phyloP scores from a whole-genome alignment of 768 basidiomycete genomes.

The Panaeolus cyanescens region DNA sequence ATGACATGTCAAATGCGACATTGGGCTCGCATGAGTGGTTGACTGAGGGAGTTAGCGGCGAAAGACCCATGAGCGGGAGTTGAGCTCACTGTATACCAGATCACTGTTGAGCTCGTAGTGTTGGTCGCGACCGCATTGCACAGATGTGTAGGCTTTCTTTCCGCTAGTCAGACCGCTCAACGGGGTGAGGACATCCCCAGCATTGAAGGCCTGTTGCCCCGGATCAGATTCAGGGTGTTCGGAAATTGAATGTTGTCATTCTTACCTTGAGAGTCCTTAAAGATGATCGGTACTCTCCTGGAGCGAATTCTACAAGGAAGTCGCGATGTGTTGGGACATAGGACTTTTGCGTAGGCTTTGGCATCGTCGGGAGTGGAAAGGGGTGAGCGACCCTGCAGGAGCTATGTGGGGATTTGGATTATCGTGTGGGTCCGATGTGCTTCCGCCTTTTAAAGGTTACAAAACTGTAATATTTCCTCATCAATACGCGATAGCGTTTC shows the following conservation, averaged over 20 bases:
- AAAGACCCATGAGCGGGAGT: background rate
- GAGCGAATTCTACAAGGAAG: slow-evolving; percentile 36
- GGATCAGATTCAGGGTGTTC: background rate
- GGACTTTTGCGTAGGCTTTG: slow-evolving; percentile 25
- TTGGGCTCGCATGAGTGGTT: slow-evolving; percentile 70
- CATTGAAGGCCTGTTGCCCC: slow-evolving; percentile 31
- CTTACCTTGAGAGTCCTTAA: slow-evolving; percentile 37
- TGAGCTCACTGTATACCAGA: slow-evolving; percentile 48
- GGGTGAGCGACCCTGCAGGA: background rate
- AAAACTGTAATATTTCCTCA: background rate
- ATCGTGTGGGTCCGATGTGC: background rate
- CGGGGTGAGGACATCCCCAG: slow-evolving; percentile 36
- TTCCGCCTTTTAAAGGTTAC: background rate
- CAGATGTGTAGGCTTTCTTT: slow-evolving; percentile 48
- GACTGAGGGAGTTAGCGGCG: slow-evolving; percentile 28
- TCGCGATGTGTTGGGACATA: slow-evolving; percentile 35
- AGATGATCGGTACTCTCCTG: slow-evolving; percentile 38
- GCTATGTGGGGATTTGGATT: background rate
- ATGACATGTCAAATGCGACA: slow-evolving; percentile 53
- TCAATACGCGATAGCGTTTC: too few relatives aligned
- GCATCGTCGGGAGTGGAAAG: slow-evolving; percentile 10
- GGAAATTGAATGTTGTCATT: background rate
- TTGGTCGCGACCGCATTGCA: slow-evolving; percentile 53
- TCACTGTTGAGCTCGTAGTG: slow-evolving; percentile 64
- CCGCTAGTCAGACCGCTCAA: slow-evolving; percentile 32